These are phyloP conservation scores for Cenococcum geophilum DNA, from an alignment of 495 filamentous ascomycete genomes.

Conservation along the genomic window DNA sequence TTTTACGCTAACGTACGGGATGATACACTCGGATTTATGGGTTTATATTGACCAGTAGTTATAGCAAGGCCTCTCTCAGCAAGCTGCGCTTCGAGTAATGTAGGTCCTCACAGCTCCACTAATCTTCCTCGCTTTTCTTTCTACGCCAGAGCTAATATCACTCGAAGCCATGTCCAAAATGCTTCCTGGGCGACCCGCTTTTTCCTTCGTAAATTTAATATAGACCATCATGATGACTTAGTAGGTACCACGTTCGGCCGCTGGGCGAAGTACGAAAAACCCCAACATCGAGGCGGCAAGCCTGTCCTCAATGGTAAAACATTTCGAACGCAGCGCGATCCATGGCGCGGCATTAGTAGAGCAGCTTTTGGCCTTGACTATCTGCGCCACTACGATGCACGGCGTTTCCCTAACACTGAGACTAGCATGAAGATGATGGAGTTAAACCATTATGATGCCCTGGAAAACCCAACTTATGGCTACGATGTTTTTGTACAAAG, in stretches of 20 bases:
- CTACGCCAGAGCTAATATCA: not conserved
- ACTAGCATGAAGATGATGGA: slow-evolving; percentile 44
- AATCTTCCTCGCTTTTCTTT: slow-evolving; percentile 9
- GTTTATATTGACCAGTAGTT: not conserved
- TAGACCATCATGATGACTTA: slow-evolving; percentile 42
- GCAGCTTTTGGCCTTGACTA: slow-evolving; percentile 51
- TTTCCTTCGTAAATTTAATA: slow-evolving; percentile 50
- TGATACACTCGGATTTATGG: not conserved
- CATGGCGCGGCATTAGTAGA: slow-evolving; percentile 48
- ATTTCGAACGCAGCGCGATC: slow-evolving; percentile 47
- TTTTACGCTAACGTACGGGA: slow-evolving; percentile 36
- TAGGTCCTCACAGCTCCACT: not conserved
- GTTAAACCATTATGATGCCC: slow-evolving; percentile 46
- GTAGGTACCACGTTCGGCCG: slow-evolving; percentile 47
- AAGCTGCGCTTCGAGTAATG: slow-evolving; percentile 45
- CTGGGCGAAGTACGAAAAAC: slow-evolving; percentile 45
- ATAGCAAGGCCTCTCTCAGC: slow-evolving; percentile 32
- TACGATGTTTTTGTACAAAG: slow-evolving; percentile 45
- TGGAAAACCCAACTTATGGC: slow-evolving; percentile 36
- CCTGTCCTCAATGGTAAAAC: slow-evolving; percentile 46
- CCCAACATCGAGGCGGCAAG: slow-evolving; percentile 45
- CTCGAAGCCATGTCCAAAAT: slow-evolving; percentile 47
- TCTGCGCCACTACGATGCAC: slow-evolving; percentile 41
- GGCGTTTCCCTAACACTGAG: slow-evolving; percentile 4
- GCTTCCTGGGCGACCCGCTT: slow-evolving; percentile 47